Evolutionary conservation across 768 basidiomycete genomes (phyloP), one percentile per base, ranked within the genome.

Genomic region (Phaeotremella fagi): DNA sequence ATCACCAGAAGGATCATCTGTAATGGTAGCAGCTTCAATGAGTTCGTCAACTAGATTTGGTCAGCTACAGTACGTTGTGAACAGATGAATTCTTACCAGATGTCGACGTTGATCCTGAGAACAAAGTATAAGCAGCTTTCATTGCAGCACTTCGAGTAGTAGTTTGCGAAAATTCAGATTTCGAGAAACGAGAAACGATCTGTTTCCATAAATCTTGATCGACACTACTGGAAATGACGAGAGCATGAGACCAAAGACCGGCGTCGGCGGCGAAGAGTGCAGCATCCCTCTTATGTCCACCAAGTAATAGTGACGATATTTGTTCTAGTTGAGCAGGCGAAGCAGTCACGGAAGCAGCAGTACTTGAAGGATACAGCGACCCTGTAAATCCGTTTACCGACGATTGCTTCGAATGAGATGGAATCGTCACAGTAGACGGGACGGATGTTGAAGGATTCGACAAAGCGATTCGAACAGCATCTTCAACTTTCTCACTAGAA

Each of bases 181-280:
- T 82, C 29, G 92, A 72, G 65, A 98, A 99, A 55, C 92, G 88
- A 38, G 80, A 82, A 0, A 89, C 87, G 12, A 86, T 87, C 56
- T 90, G 89, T 65, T 87, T 88, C 90, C 90, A 98, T 1, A 88
- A 80, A 25, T 95, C 91, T 62, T 87, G 88, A 72, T 94, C 94
- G 47, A 95, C 81, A 50, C 87, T 86, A 65, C 88, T 92, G 9
- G 94, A 84, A 59, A 99, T 90, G 50, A 98, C 75, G 82, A 98
- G 83, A 1, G 95, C 94, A 73, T 99, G 95, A 0, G 89, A 84
- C 92, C 94, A 99, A 36, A 98, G 74, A 65, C 82, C 86, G 73
- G 90, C 82, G 54, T 92, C 87, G 37, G 89, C 78, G 2, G 95
- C 94, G 70, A 83, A 91, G 53, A 84, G 83, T 69, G 87, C 90